phyloP scores from a whole-genome alignment of 176 grass and related monocot species.

The Carex kokanica region DNA sequence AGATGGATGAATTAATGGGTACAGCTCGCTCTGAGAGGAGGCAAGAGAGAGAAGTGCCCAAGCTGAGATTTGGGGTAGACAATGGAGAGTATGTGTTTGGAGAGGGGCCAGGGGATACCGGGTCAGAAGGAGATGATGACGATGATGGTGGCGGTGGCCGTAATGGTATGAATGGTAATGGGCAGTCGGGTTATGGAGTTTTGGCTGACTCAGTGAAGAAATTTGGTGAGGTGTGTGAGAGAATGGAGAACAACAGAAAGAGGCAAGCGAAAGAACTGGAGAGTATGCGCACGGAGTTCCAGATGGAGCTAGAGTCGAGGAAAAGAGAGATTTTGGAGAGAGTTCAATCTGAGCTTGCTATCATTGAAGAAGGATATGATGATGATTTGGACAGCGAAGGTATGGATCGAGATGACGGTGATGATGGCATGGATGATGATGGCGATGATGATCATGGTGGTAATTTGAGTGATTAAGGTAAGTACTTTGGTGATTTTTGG shows the following conservation, averaged over 20 bases:
- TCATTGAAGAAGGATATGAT: conserved; percentile 35
- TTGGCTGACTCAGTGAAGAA: conserved; percentile 56
- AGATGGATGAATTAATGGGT: conserved; percentile 49
- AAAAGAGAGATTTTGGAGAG: conserved; percentile 74
- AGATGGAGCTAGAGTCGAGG: conserved; percentile 59
- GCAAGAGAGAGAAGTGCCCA: conserved; percentile 29
- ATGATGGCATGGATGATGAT: conserved; percentile 24
- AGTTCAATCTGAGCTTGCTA: conserved; percentile 54
- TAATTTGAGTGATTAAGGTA: conserved; percentile 53
- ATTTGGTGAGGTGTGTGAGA: conserved; percentile 52
- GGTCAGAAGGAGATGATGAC: conserved; percentile 27
- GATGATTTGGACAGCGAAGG: conserved; percentile 26
- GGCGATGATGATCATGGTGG: conserved; percentile 31
- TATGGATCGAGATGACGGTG: conserved; percentile 24
- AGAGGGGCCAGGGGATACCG: conserved; percentile 27
- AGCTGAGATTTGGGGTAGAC: conserved; percentile 41
- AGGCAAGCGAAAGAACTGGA: conserved; percentile 62
- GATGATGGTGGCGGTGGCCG: neutral
- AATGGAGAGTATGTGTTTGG: conserved; percentile 39
- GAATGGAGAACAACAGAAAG: conserved; percentile 72
- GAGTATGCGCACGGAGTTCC: conserved; percentile 65
- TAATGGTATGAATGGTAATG: neutral
- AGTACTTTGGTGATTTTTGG: neutral
- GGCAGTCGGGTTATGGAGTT: conserved; percentile 32
- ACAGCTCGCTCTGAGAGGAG: neutral